These are phyloP conservation scores for Setaria italica DNA, from an alignment of 202 grass and related monocot genomes.

Conservation along the genomic window DNA sequence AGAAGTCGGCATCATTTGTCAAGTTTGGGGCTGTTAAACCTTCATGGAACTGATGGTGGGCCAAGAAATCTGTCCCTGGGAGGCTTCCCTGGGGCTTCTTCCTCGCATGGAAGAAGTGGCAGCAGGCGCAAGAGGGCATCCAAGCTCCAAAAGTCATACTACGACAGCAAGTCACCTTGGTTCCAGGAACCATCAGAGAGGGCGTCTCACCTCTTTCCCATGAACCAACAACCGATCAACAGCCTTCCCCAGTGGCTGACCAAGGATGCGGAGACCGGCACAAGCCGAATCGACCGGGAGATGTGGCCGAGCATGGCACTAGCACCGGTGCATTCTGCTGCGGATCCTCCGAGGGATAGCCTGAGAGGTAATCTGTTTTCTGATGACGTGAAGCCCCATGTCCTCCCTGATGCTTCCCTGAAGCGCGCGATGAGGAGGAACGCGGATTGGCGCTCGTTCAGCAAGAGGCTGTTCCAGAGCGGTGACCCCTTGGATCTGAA, in stretches of 20 bases:
- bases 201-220: slow-evolving; percentile 30
- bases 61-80: slow-evolving; percentile 43
- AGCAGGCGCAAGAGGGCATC: slow-evolving; percentile 46
- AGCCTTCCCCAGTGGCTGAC: slow-evolving; percentile 78
- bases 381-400: slow-evolving; percentile 42
- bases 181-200: slow-evolving; percentile 38
- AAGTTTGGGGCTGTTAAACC: slow-evolving; percentile 38
- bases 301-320: slow-evolving; percentile 45
- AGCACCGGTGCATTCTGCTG: slow-evolving; percentile 11
- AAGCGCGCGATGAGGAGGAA: slow-evolving; percentile 52
- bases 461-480: slow-evolving; percentile 49
- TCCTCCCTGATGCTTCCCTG: slow-evolving; percentile 39
- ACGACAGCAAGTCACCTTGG: slow-evolving; percentile 46
- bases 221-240: slow-evolving; percentile 45
- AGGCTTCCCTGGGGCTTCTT: slow-evolving; percentile 50
- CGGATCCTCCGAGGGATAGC: slow-evolving; percentile 20
- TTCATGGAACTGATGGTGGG: slow-evolving; percentile 35
- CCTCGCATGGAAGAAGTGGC: slow-evolving; percentile 34
- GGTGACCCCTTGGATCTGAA: slow-evolving; percentile 52
- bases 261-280: slow-evolving; percentile 31
- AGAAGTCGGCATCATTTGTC: slow-evolving; percentile 46
- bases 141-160: slow-evolving; percentile 44
- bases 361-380: slow-evolving; percentile 27
- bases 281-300: slow-evolving; percentile 31
- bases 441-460: slow-evolving; percentile 35